Evolutionary conservation across 805 yeast genomes (phyloP).

Genomic region (Grigorovia humatica): DNA sequence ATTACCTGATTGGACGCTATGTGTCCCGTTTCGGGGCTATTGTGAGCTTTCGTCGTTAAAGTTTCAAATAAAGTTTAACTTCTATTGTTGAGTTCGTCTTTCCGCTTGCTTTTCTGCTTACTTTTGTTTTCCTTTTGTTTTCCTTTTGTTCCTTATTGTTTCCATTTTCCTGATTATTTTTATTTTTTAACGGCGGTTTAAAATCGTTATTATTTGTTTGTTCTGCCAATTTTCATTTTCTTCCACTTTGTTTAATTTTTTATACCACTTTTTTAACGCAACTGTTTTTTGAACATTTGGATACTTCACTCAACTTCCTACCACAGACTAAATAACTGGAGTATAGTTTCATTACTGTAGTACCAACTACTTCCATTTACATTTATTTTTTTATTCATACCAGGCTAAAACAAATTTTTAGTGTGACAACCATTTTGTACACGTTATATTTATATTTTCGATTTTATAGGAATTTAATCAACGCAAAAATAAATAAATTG

Average conservation of each 20-base stretch:
- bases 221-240: background rate
- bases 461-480: background rate
- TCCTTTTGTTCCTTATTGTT: background rate
- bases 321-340: background rate
- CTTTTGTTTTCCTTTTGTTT: background rate
- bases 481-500: conserved; percentile 12
- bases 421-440: background rate
- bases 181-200: background rate
- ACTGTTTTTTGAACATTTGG: too few species aligned
- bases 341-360: background rate
- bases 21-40: background rate
- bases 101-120: background rate
- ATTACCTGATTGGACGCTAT: background rate
- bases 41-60: background rate
- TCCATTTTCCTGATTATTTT: background rate
- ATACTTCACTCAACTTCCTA: too few species aligned
- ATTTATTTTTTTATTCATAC: too few species aligned
- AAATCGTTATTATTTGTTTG: background rate
- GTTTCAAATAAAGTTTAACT: background rate
- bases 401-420: too few species aligned
- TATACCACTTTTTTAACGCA: background rate
- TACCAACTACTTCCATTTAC: background rate
- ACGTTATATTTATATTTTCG: background rate
- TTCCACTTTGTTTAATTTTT: background rate
- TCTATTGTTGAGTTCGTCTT: background rate